A percentile compares a stretch with the other conserved stretches of the same genome.
phyloP scores from a whole-genome alignment of 2,329 filamentous ascomycete genomes.

The Cordyceps tenuipes region DNA sequence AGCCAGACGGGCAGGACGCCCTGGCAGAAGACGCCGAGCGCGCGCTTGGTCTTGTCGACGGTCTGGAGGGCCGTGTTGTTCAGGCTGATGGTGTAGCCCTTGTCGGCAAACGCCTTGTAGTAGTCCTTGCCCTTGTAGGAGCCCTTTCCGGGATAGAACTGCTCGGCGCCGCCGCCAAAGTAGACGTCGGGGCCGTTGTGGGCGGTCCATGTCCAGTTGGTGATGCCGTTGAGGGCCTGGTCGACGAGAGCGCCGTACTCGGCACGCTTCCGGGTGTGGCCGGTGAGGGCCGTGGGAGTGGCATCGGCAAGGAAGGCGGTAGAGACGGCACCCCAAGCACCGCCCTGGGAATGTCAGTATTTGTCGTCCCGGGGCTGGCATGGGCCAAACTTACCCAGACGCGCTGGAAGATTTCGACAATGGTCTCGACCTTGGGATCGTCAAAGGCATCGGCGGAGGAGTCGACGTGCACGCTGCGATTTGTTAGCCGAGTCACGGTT shows the following conservation, averaged over 20 bases:
- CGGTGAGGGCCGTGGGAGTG: conserved; percentile 66
- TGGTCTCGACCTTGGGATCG: conserved; percentile 79
- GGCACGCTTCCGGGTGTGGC: conserved; percentile 63
- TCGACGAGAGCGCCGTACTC: conserved; percentile 67
- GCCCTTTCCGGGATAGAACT: conserved; percentile 58
- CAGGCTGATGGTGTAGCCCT: conserved; percentile 61
- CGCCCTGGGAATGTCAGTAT: conserved; percentile 29
- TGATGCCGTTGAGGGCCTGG: conserved; percentile 65
- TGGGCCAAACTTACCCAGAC: conserved; percentile 44
- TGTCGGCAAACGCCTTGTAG: conserved; percentile 66
- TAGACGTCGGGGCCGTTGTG: conserved; percentile 70
- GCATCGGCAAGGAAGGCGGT: conserved; percentile 79
- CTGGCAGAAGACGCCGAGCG: conserved; percentile 70
- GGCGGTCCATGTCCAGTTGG: conserved; percentile 74
- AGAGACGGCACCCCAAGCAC: conserved; percentile 58
- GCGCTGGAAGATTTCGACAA: conserved; percentile 68
- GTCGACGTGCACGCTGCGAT: conserved; percentile 59
- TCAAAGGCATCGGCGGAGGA: conserved; percentile 66
- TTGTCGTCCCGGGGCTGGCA: too few species aligned
- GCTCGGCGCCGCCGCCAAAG: conserved; percentile 75
- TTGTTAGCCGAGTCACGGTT: neutral
- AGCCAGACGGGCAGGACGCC: conserved; percentile 77
- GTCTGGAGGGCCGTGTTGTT: conserved; percentile 65
- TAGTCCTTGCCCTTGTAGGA: conserved; percentile 68
- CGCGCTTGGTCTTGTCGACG: conserved; percentile 49